Evolutionary conservation across 2,329 filamentous ascomycete species (phyloP), one percentile per base, ranked within the genome.

Genomic region (Exophiala xenobiotica): DNA sequence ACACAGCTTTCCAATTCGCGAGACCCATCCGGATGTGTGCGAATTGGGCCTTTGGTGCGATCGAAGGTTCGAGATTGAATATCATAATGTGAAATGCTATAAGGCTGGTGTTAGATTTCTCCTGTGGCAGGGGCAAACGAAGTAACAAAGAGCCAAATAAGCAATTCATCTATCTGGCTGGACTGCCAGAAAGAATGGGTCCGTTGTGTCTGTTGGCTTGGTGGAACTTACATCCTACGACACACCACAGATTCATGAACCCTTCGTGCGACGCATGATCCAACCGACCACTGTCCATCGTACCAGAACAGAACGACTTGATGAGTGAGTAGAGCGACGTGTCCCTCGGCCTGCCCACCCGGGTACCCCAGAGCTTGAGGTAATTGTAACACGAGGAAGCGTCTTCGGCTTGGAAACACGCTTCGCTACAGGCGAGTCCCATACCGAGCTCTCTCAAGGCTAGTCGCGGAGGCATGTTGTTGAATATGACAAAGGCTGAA

Each of bases 391-490:
- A 72, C 22, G 66, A 51, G 14, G 66, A 63, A 3, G 65, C 61
- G 0, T 65, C 64, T 1, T 44, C 8, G 2, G 69, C 69, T 51
- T 72, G 68, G 49, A 72, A 72, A 51, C 68, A 71, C 2, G 63
- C 53, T 54, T 71, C 70, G 0, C 68, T 63, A 9, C 57, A 60
- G 7, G 66, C 66, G 58, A 68, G 59, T 38, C 67, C 61, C 58
- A 70, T 68, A 24, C 62, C 67, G 67, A 71, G 68, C 51, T 72
- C 70, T 44, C 67, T 67, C 35, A 70, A 65, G 0, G 69, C 65
- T 64, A 72, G 67, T 9, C 70, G 62, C n/a, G 69, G 69, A 1
- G 70, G 70, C 0, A 68, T 51, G 29, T 73, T 73, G 59, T 72
- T 71, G 58, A 72, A 72, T 9, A 70, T 71, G 22, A 70, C 65